Conservation (phyloP, 257 asterid species). For the Solanum neorickii region DNA sequence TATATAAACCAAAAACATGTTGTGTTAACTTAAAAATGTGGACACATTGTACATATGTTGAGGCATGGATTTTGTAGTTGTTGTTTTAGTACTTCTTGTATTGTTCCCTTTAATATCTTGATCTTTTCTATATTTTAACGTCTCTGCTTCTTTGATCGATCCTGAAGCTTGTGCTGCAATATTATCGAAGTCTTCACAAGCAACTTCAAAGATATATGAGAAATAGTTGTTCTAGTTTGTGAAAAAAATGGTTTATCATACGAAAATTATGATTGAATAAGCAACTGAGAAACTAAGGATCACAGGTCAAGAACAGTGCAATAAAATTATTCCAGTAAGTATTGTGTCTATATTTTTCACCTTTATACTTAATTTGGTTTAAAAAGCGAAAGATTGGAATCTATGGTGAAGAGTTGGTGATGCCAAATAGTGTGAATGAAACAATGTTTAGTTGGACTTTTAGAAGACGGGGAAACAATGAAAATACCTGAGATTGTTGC, state of each 20-base stretch:
- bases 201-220: constrained; percentile 56
- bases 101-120: too few relatives aligned
- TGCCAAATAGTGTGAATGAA: not conserved
- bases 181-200: constrained; percentile 74
- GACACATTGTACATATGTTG: too few relatives aligned
- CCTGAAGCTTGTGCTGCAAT: constrained; percentile 98
- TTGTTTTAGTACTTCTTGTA: too few relatives aligned
- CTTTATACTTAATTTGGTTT: not conserved
- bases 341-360: not conserved
- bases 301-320: constrained; percentile 59
- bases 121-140: too few relatives aligned
- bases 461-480: not conserved
- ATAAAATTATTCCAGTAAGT: constrained; percentile 69
- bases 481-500: not conserved
- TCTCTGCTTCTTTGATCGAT: constrained; percentile 19
- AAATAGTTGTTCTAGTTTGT: not conserved
- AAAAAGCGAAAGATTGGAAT: not conserved
- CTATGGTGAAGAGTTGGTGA: not conserved
- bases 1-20: too few relatives aligned
- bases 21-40: too few relatives aligned
- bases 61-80: too few relatives aligned
- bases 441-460: not conserved
- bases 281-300: constrained; percentile 85
- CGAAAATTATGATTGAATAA: constrained; percentile 29
- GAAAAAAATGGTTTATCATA: constrained; percentile 10